Evolutionary conservation across 2,329 filamentous ascomycete genomes (phyloP).

Genomic region (Trichoderma oligosporum): DNA sequence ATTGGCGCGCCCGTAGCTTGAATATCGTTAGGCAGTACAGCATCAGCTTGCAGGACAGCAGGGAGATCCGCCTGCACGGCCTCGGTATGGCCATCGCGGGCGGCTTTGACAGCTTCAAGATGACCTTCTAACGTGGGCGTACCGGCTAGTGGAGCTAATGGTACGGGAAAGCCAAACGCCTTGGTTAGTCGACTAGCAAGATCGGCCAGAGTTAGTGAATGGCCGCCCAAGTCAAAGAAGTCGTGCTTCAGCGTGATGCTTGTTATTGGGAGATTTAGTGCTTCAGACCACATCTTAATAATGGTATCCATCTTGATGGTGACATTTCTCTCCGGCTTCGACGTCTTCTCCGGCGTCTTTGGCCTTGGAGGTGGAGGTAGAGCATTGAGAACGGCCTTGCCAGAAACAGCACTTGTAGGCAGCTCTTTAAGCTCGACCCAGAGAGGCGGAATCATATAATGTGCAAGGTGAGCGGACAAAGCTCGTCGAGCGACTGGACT

Average conservation of each 20-base stretch:
- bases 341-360: slow-evolving; percentile 39
- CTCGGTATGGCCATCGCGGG: slow-evolving; percentile 68
- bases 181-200: slow-evolving; percentile 67
- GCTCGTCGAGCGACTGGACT: slow-evolving; percentile 65
- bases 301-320: slow-evolving; percentile 65
- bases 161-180: slow-evolving; percentile 69
- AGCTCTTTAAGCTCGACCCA: slow-evolving; percentile 71
- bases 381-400: slow-evolving; percentile 70
- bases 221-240: slow-evolving; percentile 78
- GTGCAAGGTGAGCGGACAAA: slow-evolving; percentile 64
- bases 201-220: slow-evolving; percentile 73
- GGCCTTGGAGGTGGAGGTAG: slow-evolving; percentile 59
- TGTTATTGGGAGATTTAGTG: slow-evolving; percentile 60
- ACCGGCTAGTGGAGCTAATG: slow-evolving; percentile 66
- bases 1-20: slow-evolving; percentile 51
- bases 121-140: slow-evolving; percentile 70
- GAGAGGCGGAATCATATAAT: slow-evolving; percentile 77
- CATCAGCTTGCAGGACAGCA: slow-evolving; percentile 63
- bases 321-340: slow-evolving; percentile 52
- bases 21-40: slow-evolving; percentile 66
- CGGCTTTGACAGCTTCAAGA: slow-evolving; percentile 64
- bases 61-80: slow-evolving; percentile 73
- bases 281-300: slow-evolving; percentile 67
- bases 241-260: slow-evolving; percentile 67
- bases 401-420: slow-evolving; percentile 74